A percentile compares a stretch with the other conserved stretches of the same genome.
Conservation (phyloP, 805 yeast species). For the Starmerella kuoi region DNA sequence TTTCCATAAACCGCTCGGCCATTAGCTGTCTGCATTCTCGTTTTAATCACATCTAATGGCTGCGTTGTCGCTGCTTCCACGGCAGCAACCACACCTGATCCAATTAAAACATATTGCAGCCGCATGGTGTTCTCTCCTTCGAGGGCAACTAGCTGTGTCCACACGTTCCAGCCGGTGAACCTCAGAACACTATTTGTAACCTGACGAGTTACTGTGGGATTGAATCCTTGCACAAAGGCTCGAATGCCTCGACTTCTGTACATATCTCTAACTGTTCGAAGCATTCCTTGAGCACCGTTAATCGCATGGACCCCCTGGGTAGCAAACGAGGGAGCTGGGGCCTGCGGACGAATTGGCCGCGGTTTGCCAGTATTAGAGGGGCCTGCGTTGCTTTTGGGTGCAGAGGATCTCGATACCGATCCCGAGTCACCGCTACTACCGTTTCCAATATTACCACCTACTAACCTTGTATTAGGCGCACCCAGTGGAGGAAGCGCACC, state of each 20-base stretch:
- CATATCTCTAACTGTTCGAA: slow-evolving; percentile 39
- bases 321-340: neutral
- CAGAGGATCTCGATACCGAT: too few relatives aligned
- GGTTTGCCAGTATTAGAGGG: too few relatives aligned
- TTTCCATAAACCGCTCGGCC: slow-evolving; percentile 29
- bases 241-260: slow-evolving; percentile 57
- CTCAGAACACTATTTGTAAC: slow-evolving; percentile 66
- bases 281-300: slow-evolving; percentile 9
- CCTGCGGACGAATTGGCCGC: neutral
- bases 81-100: slow-evolving; percentile 39
- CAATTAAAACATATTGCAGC: slow-evolving; percentile 24
- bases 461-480: slow-evolving; percentile 14
- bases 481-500: slow-evolving; percentile 29
- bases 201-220: slow-evolving; percentile 75
- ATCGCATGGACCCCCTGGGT: slow-evolving; percentile 3
- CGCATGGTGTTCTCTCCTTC: slow-evolving; percentile 22
- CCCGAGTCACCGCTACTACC: neutral
- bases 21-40: slow-evolving; percentile 64
- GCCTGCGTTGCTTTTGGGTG: too few relatives aligned
- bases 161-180: slow-evolving; percentile 67
- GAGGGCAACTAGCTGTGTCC: slow-evolving; percentile 45
- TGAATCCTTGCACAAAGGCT: slow-evolving; percentile 73
- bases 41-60: slow-evolving; percentile 77
- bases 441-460: neutral
- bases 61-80: slow-evolving; percentile 72